Conservation (phyloP, 1,139 yeast genomes). For the Nadsonia commutata region DNA sequence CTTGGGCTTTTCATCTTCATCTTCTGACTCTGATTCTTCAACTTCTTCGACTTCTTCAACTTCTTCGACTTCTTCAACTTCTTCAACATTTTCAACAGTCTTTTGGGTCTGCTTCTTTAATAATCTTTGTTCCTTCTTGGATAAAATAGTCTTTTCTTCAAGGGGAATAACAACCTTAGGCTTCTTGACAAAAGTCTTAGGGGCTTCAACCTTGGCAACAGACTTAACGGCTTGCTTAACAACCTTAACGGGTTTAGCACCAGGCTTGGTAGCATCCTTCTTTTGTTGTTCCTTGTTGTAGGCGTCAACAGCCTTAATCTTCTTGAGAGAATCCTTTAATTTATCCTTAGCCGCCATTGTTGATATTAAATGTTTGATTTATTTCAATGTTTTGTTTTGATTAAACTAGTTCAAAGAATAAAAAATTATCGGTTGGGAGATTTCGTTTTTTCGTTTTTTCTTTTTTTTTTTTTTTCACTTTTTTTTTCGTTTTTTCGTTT, state of each 20-base stretch:
- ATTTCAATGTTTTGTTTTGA: background rate
- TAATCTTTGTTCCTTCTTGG: constrained; percentile 16
- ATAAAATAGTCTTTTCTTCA: constrained; percentile 16
- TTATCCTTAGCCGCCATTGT: constrained; percentile 7
- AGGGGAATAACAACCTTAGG: constrained; percentile 8
- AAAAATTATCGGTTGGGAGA: background rate
- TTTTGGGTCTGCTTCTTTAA: constrained; percentile 10
- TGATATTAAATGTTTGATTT: background rate
- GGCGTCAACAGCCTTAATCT: constrained; percentile 10
- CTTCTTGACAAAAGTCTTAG: constrained; percentile 4
- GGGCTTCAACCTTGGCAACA: constrained; percentile 4
- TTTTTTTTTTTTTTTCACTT: background rate
- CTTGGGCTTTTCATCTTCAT: constrained; percentile 13
- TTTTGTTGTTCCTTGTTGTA: background rate
- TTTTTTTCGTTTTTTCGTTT: background rate
- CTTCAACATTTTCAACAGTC: constrained; percentile 11
- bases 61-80: constrained; percentile 11
- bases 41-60: constrained; percentile 22
- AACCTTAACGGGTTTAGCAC: background rate
- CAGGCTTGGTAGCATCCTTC: background rate
- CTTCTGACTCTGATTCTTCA: constrained; percentile 15
- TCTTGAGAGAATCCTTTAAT: constrained; percentile 10
- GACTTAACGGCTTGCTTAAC: constrained; percentile 2
- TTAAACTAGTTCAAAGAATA: background rate
- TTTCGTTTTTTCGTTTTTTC: background rate